phyloP scores from a whole-genome alignment of 2,329 filamentous ascomycete species.

The Scedosporium aurantiacum region DNA sequence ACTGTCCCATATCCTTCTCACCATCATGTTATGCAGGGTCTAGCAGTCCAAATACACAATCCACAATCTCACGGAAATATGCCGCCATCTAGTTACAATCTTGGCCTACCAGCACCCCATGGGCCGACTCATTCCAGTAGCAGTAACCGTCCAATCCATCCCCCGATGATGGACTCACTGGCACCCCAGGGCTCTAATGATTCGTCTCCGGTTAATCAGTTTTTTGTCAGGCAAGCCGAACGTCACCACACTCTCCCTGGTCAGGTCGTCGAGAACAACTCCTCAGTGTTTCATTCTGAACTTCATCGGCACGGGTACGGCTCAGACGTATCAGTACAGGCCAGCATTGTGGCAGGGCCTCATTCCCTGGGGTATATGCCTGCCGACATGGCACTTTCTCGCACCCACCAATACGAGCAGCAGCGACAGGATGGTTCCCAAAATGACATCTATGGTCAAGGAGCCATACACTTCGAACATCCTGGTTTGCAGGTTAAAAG shows the following conservation, averaged over 20 bases:
- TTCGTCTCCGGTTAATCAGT: background rate
- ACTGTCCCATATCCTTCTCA: background rate
- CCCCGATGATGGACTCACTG: background rate
- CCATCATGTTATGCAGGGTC: background rate
- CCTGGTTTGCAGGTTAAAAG: background rate
- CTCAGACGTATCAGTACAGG: background rate
- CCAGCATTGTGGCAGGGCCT: background rate
- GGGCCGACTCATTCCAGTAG: background rate
- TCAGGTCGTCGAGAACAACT: conserved; percentile 1
- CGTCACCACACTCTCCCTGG: conserved; percentile 3
- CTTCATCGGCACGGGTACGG: background rate
- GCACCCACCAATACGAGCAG: background rate
- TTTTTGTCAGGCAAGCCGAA: background rate
- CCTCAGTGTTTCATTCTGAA: background rate
- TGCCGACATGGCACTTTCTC: background rate
- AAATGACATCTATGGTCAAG: background rate
- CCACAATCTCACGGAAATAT: background rate
- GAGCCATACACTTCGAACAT: background rate
- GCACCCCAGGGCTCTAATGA: background rate
- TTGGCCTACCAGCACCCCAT: background rate
- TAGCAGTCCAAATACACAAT: background rate
- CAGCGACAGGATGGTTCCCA: background rate
- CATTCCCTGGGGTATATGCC: background rate
- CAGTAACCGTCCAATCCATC: background rate
- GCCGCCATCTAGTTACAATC: background rate